Percentiles rank a stretch among this genome's conserved stretches.
phyloP scores from a whole-genome alignment of 2,329 filamentous ascomycete species.

The Fusarium brachygibbosum region DNA sequence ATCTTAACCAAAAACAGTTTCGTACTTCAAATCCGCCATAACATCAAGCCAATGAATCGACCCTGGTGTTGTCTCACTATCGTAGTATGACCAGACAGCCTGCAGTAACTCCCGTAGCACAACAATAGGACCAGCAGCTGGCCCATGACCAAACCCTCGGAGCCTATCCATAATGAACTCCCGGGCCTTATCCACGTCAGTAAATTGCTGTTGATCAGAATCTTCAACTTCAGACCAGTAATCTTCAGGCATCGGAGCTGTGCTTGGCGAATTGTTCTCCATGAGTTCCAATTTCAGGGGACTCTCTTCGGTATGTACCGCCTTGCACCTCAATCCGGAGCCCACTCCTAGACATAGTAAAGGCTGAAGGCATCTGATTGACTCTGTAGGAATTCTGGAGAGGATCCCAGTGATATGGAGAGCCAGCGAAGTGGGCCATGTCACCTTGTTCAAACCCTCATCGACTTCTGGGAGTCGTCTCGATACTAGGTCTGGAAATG shows the following conservation, averaged over 20 bases:
- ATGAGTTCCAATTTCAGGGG: conserved; percentile 1
- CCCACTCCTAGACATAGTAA: conserved; percentile 28
- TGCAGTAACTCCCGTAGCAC: conserved; percentile 31
- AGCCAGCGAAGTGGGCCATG: conserved; percentile 35
- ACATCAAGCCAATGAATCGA: conserved; percentile 33
- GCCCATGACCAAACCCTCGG: background rate
- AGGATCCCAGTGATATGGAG: conserved; percentile 29
- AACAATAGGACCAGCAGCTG: conserved; percentile 26
- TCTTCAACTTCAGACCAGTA: background rate
- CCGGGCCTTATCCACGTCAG: conserved; percentile 19
- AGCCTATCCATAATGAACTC: conserved; percentile 32
- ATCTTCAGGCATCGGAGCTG: background rate
- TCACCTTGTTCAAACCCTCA: conserved; percentile 18
- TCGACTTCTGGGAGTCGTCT: conserved; percentile 47
- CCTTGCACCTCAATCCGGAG: conserved; percentile 25
- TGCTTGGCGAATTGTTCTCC: background rate
- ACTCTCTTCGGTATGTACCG: conserved; percentile 12
- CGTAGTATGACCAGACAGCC: conserved; percentile 34
- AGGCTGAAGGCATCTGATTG: conserved; percentile 29
- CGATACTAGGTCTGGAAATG: conserved; percentile 53
- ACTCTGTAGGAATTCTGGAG: conserved; percentile 13
- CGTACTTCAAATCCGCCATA: conserved; percentile 32
- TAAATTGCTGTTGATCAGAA: conserved; percentile 1
- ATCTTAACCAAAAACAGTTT: conserved; percentile 39
- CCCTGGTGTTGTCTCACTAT: conserved; percentile 28